A percentile compares a stretch with the other conserved stretches of the same genome.
phyloP scores from a whole-genome alignment of 2,329 filamentous ascomycete genomes.

The Fusarium pilosicola region DNA sequence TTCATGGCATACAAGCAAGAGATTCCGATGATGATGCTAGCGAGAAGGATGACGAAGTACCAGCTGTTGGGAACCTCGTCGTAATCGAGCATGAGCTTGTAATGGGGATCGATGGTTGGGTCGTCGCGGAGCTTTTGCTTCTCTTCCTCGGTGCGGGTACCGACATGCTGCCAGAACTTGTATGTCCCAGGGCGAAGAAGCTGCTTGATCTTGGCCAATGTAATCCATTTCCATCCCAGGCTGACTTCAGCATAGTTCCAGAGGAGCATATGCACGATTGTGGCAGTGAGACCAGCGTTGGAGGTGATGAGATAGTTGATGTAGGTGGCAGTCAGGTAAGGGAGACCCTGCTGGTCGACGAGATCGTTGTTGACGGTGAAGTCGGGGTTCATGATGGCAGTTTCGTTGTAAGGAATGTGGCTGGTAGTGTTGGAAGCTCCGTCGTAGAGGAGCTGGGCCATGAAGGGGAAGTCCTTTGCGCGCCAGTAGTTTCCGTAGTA shows the following conservation, averaged over 20 bases:
- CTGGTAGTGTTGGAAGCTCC: constrained; percentile 1
- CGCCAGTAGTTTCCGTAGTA: constrained; percentile 31
- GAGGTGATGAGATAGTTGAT: constrained; percentile 28
- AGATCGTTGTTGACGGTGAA: constrained; percentile 14
- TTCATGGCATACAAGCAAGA: constrained; percentile 39
- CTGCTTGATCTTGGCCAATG: not conserved
- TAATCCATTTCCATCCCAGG: constrained; percentile 32
- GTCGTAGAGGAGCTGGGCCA: constrained; percentile 25
- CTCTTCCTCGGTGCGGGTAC: constrained; percentile 14
- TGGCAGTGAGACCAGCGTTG: constrained; percentile 22
- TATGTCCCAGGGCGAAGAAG: constrained; percentile 1
- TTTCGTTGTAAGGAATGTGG: constrained; percentile 20
- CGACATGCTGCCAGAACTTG: constrained; percentile 12
- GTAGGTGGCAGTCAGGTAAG: constrained; percentile 22
- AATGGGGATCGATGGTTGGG: constrained; percentile 24
- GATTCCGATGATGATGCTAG: not conserved
- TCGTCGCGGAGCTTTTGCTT: constrained; percentile 19
- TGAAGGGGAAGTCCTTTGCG: constrained; percentile 29
- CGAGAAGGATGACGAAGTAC: constrained; percentile 11
- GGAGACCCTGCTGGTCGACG: constrained; percentile 11
- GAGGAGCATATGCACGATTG: constrained; percentile 21
- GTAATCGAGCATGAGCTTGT: constrained; percentile 33
- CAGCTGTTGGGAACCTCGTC: constrained; percentile 22
- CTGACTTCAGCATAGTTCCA: constrained; percentile 42
- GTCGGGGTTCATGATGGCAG: constrained; percentile 33